Conservation (phyloP, 2,329 filamentous ascomycete genomes). For the Fusarium fujikuroi region DNA sequence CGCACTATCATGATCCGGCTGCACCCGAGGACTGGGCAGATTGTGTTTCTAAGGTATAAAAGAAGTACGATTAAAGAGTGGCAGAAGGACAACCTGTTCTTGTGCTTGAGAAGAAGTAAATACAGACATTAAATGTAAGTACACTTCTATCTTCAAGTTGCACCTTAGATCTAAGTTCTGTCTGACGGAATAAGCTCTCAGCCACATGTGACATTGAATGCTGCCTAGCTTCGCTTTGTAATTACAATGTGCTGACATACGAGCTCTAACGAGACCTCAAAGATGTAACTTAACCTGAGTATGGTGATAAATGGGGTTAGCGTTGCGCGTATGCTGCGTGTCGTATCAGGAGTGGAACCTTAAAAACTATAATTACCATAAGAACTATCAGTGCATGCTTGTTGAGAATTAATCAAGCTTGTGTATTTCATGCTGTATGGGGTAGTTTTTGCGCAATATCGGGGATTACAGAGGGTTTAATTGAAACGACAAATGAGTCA, state of each 20-base stretch:
- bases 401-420: no score
- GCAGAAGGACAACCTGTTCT: no score
- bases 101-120: neutral
- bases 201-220: accelerated
- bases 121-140: no score
- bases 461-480: accelerated
- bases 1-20: no score
- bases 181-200: no score
- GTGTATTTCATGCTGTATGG: accelerated
- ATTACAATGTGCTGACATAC: neutral
- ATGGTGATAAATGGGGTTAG: neutral
- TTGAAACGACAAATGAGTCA: neutral
- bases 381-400: no score
- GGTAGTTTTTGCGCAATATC: neutral
- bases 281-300: no score
- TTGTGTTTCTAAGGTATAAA: no score
- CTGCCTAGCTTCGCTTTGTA: neutral
- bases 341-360: neutral
- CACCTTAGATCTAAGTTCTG: neutral
- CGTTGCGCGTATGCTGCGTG: neutral
- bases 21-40: no score
- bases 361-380: accelerated
- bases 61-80: no score
- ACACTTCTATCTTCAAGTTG: neutral
- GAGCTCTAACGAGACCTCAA: neutral